phyloP scores from a whole-genome alignment of 108 stramenopile genomes.

The Fragilariopsis cylindrus region DNA sequence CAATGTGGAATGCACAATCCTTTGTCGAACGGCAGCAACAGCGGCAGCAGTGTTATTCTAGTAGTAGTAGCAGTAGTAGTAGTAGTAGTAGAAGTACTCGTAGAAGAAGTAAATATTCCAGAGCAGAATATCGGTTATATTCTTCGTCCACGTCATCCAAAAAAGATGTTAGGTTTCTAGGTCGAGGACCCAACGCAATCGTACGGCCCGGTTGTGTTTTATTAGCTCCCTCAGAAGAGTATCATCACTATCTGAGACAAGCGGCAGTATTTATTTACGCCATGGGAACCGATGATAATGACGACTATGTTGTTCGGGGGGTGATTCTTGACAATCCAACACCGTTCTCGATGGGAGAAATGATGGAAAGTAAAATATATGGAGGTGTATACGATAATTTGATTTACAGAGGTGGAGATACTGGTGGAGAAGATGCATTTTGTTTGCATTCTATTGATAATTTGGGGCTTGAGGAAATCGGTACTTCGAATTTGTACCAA shows the following conservation, averaged over 20 bases:
- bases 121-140: neutral
- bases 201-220: slow-evolving; percentile 72
- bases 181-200: slow-evolving; percentile 68
- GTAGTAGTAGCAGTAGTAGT: no score
- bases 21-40: no score
- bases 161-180: slow-evolving; percentile 45
- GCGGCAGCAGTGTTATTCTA: no score
- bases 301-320: slow-evolving; percentile 72
- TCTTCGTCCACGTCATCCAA: slow-evolving; percentile 2
- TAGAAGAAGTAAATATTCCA: no score
- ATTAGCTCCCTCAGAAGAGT: slow-evolving; percentile 74
- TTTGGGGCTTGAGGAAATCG: slow-evolving; percentile 57
- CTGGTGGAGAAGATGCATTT: slow-evolving; percentile 54
- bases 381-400: slow-evolving; percentile 38
- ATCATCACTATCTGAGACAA: slow-evolving; percentile 73
- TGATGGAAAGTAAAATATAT: slow-evolving; percentile 36
- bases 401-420: slow-evolving; percentile 73
- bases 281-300: slow-evolving; percentile 67
- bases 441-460: slow-evolving; percentile 69
- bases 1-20: no score
- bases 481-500: slow-evolving; percentile 69
- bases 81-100: no score
- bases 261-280: slow-evolving; percentile 78
- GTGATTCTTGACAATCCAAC: slow-evolving; percentile 85
- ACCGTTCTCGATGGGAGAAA: slow-evolving; percentile 79